Base-by-base conservation (phyloP, 2,329 filamentous ascomycete genomes). In the Calonectria honghensis region DNA sequence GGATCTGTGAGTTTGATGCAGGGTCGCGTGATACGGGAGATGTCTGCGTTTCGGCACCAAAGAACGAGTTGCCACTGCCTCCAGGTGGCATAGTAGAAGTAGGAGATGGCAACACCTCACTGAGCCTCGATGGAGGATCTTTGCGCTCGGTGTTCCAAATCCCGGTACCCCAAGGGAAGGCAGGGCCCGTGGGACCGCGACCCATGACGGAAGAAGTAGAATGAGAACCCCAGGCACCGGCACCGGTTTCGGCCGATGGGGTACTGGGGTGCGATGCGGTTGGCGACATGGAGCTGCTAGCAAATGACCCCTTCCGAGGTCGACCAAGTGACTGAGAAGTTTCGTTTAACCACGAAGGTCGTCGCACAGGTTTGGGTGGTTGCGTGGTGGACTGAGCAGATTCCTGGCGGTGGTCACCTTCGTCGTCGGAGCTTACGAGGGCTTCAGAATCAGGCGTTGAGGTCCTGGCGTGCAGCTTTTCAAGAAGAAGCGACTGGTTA, bases 371-470 rank as follows among this genome's bases (percentile, higher is more conserved):
- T 80, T 93, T 94, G 65, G 86, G 89, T 65, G 87, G 90, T 79
- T 87, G 90, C 70, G 84, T 82, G 74, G 83, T 83, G 80, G 85
- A 86, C 80, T 89, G 88, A 76, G 86, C 86, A 80, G 82, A 84
- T 72, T 90, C 91, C 78, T 91, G 89, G 78, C 91, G 89, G 82
- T 92, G 89, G 75, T 98, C 94, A 72, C 88, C 90, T 85, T 99
- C 97, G 84, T 98, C 97, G 84, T 98, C 97, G 16, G 96, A 98
- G 78, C 96, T 98, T 68, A 94, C 96, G 74, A 98, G 88, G 67
- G 95, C 96, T 83, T 98, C 96, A 4, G 96, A 98, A 83, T 98
- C 97, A 29, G 96, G 96, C 1, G 96, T 98, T 10, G 95, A 96
- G 69, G 94, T 94, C 80, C 96, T 92, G 71, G 93, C 90, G 81